Percentiles rank a stretch among this genome's conserved stretches.
Evolutionary conservation across 345 rosid genomes (phyloP).

Genomic region (Conringia planisiliqua): DNA sequence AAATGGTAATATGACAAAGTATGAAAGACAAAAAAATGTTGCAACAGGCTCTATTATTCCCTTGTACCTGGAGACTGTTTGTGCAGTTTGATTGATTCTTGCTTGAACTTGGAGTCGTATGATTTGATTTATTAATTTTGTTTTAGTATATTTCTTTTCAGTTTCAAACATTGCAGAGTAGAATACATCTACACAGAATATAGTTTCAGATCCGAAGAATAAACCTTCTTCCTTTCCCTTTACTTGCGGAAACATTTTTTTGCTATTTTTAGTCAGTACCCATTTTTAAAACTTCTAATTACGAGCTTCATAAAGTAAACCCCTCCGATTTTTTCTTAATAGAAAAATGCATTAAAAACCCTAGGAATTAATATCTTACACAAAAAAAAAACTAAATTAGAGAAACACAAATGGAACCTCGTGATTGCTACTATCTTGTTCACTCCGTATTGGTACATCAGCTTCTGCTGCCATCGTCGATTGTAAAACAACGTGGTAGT

Average conservation of each 20-base stretch:
- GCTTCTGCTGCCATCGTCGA: background rate
- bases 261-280: background rate
- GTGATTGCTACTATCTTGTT: slow-evolving; percentile 29
- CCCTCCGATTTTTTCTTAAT: background rate
- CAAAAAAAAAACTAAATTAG: slow-evolving; percentile 29
- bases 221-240: background rate
- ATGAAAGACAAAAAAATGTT: background rate
- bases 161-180: background rate
- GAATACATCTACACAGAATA: background rate
- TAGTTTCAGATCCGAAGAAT: background rate
- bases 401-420: slow-evolving; percentile 56
- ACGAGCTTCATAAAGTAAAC: background rate
- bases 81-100: background rate
- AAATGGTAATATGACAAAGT: background rate
- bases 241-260: background rate
- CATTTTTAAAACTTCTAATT: slow-evolving; percentile 1
- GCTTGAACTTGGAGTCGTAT: background rate
- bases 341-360: slow-evolving; percentile 16
- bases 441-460: slow-evolving; percentile 9
- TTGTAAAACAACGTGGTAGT: slow-evolving; percentile 33
- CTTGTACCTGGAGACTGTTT: background rate
- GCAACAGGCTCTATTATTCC: background rate
- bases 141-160: background rate
- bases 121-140: background rate
- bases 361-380: slow-evolving; percentile 17